Percentiles rank a stretch among this genome's conserved stretches.
These are phyloP conservation scores for Rosa multiflora DNA, from an alignment of 306 rosid species.

Conservation along the genomic window DNA sequence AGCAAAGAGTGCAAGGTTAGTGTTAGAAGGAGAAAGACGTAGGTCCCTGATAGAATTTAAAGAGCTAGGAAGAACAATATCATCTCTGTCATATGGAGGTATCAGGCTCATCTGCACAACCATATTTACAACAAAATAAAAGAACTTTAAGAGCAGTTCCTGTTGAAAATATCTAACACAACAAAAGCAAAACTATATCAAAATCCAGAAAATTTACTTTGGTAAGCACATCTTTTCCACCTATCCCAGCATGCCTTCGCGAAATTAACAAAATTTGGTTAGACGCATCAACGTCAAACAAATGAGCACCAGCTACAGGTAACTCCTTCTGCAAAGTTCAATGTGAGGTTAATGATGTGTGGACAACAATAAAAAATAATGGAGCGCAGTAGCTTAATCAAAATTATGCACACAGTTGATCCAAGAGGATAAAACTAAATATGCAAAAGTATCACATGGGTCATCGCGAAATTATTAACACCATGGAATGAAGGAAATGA, in stretches of 20 bases:
- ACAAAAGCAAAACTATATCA: constrained; percentile 19
- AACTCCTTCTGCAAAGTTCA: constrained; percentile 53
- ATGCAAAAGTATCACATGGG: neutral
- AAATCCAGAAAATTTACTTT: constrained; percentile 55
- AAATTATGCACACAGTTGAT: neutral
- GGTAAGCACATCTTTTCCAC: constrained; percentile 47
- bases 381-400: neutral
- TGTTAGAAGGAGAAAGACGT: constrained; percentile 54
- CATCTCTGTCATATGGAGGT: constrained; percentile 74
- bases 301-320: constrained; percentile 61
- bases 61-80: constrained; percentile 63
- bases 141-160: constrained; percentile 14
- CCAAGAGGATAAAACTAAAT: constrained; percentile 4
- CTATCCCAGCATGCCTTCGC: constrained; percentile 58
- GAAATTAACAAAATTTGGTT: constrained; percentile 65
- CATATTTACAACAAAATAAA: constrained; percentile 22
- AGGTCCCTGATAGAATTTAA: constrained; percentile 62
- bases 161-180: constrained; percentile 11
- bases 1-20: constrained; percentile 63
- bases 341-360: constrained; percentile 29
- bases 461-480: neutral
- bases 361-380: too few relatives aligned
- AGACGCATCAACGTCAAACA: constrained; percentile 64
- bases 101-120: constrained; percentile 75
- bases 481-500: neutral